Evolutionary conservation across 192 early-diverging fungal genomes (phyloP), one percentile per base, ranked within the genome.

Genomic region (Rhizophagus prolifer): DNA sequence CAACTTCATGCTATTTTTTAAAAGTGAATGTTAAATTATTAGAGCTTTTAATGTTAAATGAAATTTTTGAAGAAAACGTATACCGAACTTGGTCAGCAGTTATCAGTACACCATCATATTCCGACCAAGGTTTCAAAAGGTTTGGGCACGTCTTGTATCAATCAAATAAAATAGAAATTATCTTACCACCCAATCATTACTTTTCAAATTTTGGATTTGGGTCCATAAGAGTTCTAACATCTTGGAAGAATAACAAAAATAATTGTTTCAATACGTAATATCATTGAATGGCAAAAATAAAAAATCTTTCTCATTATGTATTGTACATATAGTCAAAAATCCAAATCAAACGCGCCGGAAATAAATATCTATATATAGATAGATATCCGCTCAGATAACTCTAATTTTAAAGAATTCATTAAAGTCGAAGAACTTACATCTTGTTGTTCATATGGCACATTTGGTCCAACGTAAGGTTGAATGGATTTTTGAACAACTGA

Each of bases 31-130:
- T 54, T 47, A 50, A 26, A 71, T 47, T 28, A 30, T 26, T 25
- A 12, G 13, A 38, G 36, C 36, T 50, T 14, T n/a, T 44, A 7
- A 25, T 46, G 14, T 50, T 26, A n/a, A 10, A 58, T 71, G 46
- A 58, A 46, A n/a, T 4, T 50, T 9, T 58, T 58, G 46, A 47
- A 25, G 6, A 30, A 13, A 50, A 70, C 19, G 28, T 62, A 5
- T 58, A 38, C 68, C 66, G 13, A 23, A 81, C 83, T 71, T 84
- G 83, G 46, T 79, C 63, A 28, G 88, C 85, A 64, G 79, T 80
- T 38, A 81, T 79, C 36, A 88, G 58, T 41, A 83, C 84, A 34
- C 78, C 70, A 68, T 85, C 84, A 79, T 87, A 89, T 47, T 83
- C 79, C 36, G 81, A 76, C 9, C 84, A 86, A 36, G 82, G 85